Evolutionary conservation across 306 rosid genomes (phyloP), one percentile per base, ranked within the genome.

Genomic region (Inga laurina): DNA sequence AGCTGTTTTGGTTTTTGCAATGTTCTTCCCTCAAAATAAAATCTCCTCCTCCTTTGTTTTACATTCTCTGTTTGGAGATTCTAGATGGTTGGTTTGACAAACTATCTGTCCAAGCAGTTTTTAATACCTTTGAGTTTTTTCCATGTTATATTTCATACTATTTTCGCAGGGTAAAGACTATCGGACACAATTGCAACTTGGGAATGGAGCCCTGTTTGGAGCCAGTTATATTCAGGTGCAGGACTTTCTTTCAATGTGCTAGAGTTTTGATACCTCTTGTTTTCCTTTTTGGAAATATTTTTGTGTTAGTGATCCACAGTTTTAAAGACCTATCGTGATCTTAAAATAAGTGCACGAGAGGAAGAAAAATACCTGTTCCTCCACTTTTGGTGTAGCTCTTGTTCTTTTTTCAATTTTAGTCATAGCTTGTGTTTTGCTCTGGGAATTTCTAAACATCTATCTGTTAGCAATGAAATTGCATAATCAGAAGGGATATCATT

Each of bases 171-270:
- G 98, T 15, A 87, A 64, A 81, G 99, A 96, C 88, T 94, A 77
- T 82, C 88, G 97, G 88, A n/a, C 97, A 16, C 98, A 92, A 77
- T 89, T 96, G 88, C 99, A 96, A 84, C 70, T 96, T 49, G 99
- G 99, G 15, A 96, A 92, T 84, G 97, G 99, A 76, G 95, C 97
- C 78, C 84, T 94, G 75, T 91, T 96, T 61, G 98, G 98, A 78
- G 99, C 97, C 73, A 96, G 88, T 90, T 96, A 96, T 84, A 91
- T 96, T 88, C 98, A 96, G 97, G 99, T 96, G 77, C 39, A 65
- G 52, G 67, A 43, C 77, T 49, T 74, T 48, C 75, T 45, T 82
- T 57, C 49, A 27, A 22, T 59, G 30, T 82, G 78, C 59, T 39
- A 74, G 24, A 49, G 70, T 79, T 70, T 51, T 75, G 12, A 75